A percentile compares a stretch with the other conserved stretches of the same genome.
Evolutionary conservation across 148 eudicot species (phyloP).

Genomic region (Rheum nobile): DNA sequence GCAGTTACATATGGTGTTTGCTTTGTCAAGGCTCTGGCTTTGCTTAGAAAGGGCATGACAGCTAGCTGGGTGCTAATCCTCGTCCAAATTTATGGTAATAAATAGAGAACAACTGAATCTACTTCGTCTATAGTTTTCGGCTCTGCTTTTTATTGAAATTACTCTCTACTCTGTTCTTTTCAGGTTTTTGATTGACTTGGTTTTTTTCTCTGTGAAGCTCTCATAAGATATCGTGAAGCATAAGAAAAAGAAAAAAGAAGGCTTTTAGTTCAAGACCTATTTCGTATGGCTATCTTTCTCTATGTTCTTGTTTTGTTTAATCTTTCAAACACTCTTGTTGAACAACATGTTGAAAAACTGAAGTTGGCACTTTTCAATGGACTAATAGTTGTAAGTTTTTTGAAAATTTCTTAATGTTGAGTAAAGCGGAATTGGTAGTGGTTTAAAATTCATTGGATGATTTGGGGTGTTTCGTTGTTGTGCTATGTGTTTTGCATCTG

Average conservation of each 20-base stretch:
- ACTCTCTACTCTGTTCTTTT: not conserved
- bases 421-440: no score
- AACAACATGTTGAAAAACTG: not conserved
- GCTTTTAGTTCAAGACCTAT: not conserved
- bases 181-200: slow-evolving; percentile 5
- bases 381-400: no score
- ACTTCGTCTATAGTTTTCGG: not conserved
- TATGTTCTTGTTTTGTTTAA: not conserved
- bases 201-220: not conserved
- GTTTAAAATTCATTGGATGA: no score
- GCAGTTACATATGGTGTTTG: slow-evolving; percentile 6
- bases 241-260: not conserved
- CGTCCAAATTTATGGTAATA: not conserved
- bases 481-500: no score
- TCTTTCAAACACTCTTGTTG: not conserved
- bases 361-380: not conserved
- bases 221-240: not conserved
- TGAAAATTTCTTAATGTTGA: no score
- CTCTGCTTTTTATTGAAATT: not conserved
- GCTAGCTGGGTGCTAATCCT: not conserved
- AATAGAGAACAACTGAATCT: not conserved
- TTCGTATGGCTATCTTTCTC: not conserved
- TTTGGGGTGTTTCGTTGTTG: no score
- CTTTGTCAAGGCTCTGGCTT: not conserved
- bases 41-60: not conserved